Evolutionary conservation across 257 asterid genomes (phyloP).

Genomic region (Solanum ossicruentum): DNA sequence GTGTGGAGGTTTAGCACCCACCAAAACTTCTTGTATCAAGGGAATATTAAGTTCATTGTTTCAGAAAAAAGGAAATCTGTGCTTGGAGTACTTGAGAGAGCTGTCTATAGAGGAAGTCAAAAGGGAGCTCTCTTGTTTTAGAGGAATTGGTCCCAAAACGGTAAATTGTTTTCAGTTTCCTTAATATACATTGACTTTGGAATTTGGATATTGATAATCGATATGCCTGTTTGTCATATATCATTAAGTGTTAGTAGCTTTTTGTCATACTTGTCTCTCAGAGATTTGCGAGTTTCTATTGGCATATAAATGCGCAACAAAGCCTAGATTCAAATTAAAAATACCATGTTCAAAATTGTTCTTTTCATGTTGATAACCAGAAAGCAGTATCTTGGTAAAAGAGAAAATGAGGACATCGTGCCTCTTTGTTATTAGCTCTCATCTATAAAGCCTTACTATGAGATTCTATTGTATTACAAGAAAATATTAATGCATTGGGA

Average conservation of each 20-base stretch:
- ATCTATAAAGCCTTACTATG: background rate
- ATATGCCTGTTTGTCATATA: background rate
- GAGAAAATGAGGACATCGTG: background rate
- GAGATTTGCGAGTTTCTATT: background rate
- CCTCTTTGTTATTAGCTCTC: background rate
- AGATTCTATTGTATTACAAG: background rate
- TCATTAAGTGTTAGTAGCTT: background rate
- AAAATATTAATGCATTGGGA: background rate
- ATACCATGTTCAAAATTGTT: background rate
- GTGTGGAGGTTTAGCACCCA: conserved; percentile 86
- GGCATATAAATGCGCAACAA: background rate
- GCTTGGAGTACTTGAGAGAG: conserved; percentile 73
- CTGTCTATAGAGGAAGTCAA: conserved; percentile 60
- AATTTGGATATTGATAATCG: background rate
- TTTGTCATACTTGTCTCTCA: background rate
- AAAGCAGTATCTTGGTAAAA: background rate
- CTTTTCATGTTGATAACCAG: background rate
- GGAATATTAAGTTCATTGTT: conserved; percentile 50
- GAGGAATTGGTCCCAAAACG: conserved; percentile 91
- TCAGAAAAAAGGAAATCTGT: conserved; percentile 48
- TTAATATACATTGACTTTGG: background rate
- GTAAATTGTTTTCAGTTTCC: conserved; percentile 17
- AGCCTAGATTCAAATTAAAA: background rate
- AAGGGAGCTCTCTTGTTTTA: conserved; percentile 58
- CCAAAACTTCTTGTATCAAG: conserved; percentile 63